Evolutionary conservation across 305 asterid genomes (phyloP), one percentile per base, ranked within the genome.

Genomic region (Striga hermonthica): DNA sequence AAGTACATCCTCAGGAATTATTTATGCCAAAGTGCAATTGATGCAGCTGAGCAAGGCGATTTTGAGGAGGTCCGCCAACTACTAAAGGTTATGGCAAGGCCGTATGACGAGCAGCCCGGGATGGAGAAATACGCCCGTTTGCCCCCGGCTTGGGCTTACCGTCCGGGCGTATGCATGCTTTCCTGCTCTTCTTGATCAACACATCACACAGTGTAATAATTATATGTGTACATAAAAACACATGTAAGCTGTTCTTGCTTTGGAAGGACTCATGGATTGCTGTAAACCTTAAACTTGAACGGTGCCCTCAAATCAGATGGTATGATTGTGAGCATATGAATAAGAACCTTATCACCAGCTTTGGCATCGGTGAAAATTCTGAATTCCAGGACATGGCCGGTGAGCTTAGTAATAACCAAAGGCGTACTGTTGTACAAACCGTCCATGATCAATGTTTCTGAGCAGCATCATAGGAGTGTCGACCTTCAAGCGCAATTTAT

Each of bases 121-220:
- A 93, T 93, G 99, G 99, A 88, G 52, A 93, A 84, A 69, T 93
- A 90, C 36, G 96, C 99, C 0, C 88, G 97, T 2, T 70, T 93
- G 76, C 97, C 99, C 59, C 97, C 99, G 0, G 99, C 97, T 8
- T 93, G 99, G 99, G 99, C 99, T 28, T 86, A 86, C 72, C 96
- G 97, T 45, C 99, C 96, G 1, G 97, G 99, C 4, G 99, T 93
- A 38, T 74, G 97, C 84, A 93, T 93, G 99, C 96, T 93, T 66
- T 93, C 99, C 61, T 93, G 99, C 79, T 93, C 99, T 49, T 93
- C 99, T 16, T 70, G 65, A 71, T 72, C 45, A 16, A 31, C 38
- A 13, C n/a, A 48, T 62, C 56, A 65, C 68, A 49, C 71, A 12
- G 6, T 39, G 60, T 14, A 60, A 52, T 52, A 52, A 22, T 22